Evolutionary conservation across 345 rosid species (phyloP), one percentile per base, ranked within the genome.

Genomic region (Citrus trifoliata): DNA sequence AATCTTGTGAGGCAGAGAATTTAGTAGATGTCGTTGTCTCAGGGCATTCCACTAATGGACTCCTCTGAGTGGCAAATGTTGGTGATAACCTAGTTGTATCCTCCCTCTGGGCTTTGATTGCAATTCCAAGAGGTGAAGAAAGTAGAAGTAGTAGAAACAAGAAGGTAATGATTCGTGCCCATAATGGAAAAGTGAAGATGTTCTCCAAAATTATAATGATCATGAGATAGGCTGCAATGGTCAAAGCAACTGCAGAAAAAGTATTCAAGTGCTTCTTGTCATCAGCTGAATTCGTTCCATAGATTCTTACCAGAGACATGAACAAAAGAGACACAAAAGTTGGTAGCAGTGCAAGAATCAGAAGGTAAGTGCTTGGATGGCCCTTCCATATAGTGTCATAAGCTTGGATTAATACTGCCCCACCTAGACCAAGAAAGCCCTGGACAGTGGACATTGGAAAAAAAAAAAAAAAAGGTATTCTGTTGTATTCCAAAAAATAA

Each of bases 381-480:
- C 88, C 93, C 72, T 84, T 80, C n/a, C 83, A 89, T n/a, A 88
- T 71, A 4, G 96, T 89, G 38, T 88, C 80, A 25, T 93, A 95
- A 37, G 88, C 72, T 79, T 90, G 97, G 81, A 95, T 92, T 2
- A 95, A 74, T 6, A 91, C 87, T 14, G 97, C 99, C 73, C 98
- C 95, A 10, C 99, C 89, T 77, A 95, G 86, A 76, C 99, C 99
- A 24, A 93, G 93, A 88, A 89, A 95, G 0, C 97, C 98, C 99
- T 95, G 90, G 30, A 48, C 79, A 80, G 51, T 13, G 51, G 51
- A 46, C 0, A 46, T 13, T 46, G 40, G 40, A 10, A 0, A 1
- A 6, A 37, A 7, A 7, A 37, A 37, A 25, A 24, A 83, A 67
- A 6, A 59, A 27, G 60, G 18, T 38, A 19, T 10, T 55, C 70